These are phyloP conservation scores for Euclidium syriacum DNA, from an alignment of 345 rosid genomes.

Conservation along the genomic window DNA sequence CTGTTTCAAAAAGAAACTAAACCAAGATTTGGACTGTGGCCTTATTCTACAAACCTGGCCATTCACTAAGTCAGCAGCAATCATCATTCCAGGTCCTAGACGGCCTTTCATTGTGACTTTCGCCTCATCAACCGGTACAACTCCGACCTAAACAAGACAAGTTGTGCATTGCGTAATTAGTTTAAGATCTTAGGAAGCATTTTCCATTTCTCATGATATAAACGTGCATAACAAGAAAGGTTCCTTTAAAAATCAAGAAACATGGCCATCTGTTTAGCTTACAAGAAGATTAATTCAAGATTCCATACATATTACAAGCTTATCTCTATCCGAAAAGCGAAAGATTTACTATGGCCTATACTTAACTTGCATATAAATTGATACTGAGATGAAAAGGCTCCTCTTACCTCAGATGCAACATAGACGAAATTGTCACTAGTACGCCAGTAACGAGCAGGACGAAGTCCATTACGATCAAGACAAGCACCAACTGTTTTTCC, in stretches of 20 bases:
- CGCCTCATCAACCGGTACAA: conserved; percentile 90
- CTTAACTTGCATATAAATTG: not conserved
- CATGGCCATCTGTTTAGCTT: not conserved
- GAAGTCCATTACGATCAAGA: conserved; percentile 98
- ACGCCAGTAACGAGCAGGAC: conserved; percentile 98
- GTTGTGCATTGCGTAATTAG: not conserved
- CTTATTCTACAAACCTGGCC: conserved; percentile 71
- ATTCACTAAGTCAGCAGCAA: conserved; percentile 69
- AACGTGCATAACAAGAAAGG: too few species aligned
- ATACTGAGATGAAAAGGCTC: not conserved
- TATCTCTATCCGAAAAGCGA: too few species aligned
- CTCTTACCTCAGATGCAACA: conserved; percentile 87
- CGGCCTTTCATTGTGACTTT: conserved; percentile 92
- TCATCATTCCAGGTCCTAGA: conserved; percentile 99
- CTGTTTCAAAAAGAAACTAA: not conserved
- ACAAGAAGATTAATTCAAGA: not conserved
- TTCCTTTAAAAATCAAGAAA: not conserved
- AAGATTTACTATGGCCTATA: too few species aligned
- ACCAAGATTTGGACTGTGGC: not conserved
- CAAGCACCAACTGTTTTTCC: conserved; percentile 99
- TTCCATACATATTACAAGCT: too few species aligned
- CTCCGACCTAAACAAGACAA: conserved; percentile 70
- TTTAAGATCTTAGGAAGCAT: not conserved
- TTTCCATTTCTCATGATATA: not conserved
- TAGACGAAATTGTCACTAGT: conserved; percentile 90